Evolutionary conservation across 192 early-diverging fungal species (phyloP).

Genomic region (Coemansia sp.): DNA sequence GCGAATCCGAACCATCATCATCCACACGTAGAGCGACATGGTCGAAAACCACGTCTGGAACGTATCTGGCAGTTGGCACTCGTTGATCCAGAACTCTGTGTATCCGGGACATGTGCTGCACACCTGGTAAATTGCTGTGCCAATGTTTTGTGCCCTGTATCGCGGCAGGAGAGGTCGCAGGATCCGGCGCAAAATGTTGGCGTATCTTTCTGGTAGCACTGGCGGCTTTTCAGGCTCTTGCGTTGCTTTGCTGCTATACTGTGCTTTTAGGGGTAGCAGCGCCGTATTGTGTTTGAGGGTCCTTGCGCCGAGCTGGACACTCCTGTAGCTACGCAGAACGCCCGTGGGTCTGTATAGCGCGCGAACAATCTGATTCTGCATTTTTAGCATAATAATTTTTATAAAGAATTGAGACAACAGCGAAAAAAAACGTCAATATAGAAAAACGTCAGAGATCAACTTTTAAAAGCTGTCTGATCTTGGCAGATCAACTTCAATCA

Average conservation of each 20-base stretch:
- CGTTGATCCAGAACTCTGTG: conserved; percentile 45
- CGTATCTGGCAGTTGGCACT: conserved; percentile 71
- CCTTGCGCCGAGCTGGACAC: neutral
- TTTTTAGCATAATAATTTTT: neutral
- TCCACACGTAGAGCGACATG: conserved; percentile 91
- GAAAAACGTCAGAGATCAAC: no score
- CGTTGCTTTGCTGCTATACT: conserved; percentile 1
- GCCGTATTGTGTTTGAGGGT: neutral
- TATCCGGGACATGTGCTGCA: conserved; percentile 41
- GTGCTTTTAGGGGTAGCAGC: neutral
- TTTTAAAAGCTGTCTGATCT: no score
- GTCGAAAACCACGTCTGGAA: conserved; percentile 95
- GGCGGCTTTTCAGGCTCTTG: neutral
- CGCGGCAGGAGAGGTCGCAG: conserved; percentile 38
- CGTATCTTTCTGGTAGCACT: conserved; percentile 29
- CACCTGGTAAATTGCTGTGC: conserved; percentile 27
- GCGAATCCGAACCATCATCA: conserved; percentile 82
- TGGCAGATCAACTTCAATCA: no score
- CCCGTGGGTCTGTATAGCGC: neutral
- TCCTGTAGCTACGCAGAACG: neutral
- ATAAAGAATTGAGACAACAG: neutral
- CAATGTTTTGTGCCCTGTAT: conserved; percentile 41
- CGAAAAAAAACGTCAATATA: neutral
- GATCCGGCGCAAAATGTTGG: conserved; percentile 8
- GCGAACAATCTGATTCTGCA: neutral